Conservation (phyloP, 805 yeast species). For the Aciculoconidium aculeatum region DNA sequence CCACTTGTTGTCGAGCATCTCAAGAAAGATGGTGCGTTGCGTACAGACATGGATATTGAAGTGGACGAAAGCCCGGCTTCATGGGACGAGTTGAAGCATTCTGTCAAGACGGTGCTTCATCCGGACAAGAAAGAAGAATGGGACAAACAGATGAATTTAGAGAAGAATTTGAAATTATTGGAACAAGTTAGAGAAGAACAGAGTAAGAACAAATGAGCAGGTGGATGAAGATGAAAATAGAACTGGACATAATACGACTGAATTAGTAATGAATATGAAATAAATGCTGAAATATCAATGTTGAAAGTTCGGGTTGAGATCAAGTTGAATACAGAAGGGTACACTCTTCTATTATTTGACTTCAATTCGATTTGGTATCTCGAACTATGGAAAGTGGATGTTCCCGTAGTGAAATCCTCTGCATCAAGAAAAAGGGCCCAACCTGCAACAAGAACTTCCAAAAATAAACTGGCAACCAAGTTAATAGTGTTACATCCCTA, state of each 20-base stretch:
- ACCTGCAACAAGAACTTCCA: too few relatives aligned
- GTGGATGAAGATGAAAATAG: not conserved
- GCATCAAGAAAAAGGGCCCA: too few relatives aligned
- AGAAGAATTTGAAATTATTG: slow-evolving; percentile 6
- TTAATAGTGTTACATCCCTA: too few relatives aligned
- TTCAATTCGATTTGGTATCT: too few relatives aligned
- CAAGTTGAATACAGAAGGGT: too few relatives aligned
- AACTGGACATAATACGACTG: not conserved
- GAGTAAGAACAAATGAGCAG: not conserved
- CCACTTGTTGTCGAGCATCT: slow-evolving; percentile 67
- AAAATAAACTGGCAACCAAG: too few relatives aligned
- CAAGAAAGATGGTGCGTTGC: slow-evolving; percentile 57
- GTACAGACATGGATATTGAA: slow-evolving; percentile 52
- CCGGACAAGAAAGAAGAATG: slow-evolving; percentile 15
- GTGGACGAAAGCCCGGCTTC: slow-evolving; percentile 29
- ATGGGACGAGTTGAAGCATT: slow-evolving; percentile 33
- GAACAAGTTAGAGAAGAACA: slow-evolving; percentile 8
- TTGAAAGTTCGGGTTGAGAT: too few relatives aligned
- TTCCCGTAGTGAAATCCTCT: too few relatives aligned
- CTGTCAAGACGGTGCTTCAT: slow-evolving; percentile 25
- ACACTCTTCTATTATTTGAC: too few relatives aligned
- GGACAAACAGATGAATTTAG: slow-evolving; percentile 6
- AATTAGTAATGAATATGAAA: too few relatives aligned
- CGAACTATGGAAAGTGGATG: too few relatives aligned
- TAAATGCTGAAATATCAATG: too few relatives aligned